phyloP scores from a whole-genome alignment of 148 eudicot species.

The Chenopodium formosanum region DNA sequence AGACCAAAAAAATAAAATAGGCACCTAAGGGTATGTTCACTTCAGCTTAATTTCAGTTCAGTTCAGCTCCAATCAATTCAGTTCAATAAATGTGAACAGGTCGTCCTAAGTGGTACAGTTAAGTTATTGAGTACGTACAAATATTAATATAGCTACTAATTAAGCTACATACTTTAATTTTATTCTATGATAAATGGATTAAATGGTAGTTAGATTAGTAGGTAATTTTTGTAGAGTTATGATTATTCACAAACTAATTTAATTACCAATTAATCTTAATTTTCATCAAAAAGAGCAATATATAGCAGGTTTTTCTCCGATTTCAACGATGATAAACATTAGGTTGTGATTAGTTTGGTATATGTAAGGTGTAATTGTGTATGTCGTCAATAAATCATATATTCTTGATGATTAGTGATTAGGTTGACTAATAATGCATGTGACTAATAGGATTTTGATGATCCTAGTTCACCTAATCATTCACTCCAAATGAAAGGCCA shows the following conservation, averaged over 20 bases:
- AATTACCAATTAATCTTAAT: background rate
- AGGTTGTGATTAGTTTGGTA: background rate
- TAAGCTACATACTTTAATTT: no score
- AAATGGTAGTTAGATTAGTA: background rate
- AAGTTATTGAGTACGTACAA: no score
- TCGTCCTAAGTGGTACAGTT: no score
- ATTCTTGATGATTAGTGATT: conserved; percentile 7
- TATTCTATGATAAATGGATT: no score
- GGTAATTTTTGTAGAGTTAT: background rate
- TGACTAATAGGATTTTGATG: conserved; percentile 1
- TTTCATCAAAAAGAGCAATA: background rate
- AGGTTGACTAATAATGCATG: background rate
- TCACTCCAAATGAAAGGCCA: background rate
- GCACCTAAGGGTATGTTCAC: no score
- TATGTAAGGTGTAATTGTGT: no score
- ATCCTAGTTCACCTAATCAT: conserved; percentile 5
- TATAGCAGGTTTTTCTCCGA: background rate
- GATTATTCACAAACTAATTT: no score
- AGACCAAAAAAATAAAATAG: no score
- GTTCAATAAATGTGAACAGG: no score
- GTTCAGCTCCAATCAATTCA: no score
- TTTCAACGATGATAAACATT: background rate
- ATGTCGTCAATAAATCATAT: background rate
- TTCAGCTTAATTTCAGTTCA: no score
- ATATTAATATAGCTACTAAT: no score